Percentiles rank a stretch among this genome's conserved stretches.
These are phyloP conservation scores for Somion occarium DNA, from an alignment of 1,284 basidiomycete genomes.

Conservation along the genomic window DNA sequence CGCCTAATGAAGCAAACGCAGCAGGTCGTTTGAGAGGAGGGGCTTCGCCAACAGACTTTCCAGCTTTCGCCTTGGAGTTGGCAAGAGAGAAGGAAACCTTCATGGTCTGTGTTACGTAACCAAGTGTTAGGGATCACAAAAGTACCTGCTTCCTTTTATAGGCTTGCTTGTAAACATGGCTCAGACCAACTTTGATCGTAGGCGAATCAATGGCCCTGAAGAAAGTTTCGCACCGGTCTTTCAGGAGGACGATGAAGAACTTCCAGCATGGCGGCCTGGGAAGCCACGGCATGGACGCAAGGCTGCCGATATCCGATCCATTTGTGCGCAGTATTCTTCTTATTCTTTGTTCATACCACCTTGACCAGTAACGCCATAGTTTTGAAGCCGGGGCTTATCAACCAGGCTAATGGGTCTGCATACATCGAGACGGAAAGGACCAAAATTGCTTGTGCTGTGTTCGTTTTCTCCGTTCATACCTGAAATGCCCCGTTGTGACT, in stretches of 20 bases:
- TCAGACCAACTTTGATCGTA: slow-evolving; percentile 65
- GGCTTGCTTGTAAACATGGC: slow-evolving; percentile 18
- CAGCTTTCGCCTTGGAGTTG: slow-evolving; percentile 46
- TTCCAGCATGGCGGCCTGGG: slow-evolving; percentile 21
- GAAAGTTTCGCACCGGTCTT: slow-evolving; percentile 67
- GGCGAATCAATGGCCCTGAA: slow-evolving; percentile 87
- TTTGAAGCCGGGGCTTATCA: slow-evolving; percentile 84
- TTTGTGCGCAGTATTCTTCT: slow-evolving; percentile 58
- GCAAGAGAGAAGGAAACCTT: slow-evolving; percentile 77
- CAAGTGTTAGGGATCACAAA: not conserved
- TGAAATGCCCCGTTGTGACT: not conserved
- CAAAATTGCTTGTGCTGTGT: slow-evolving; percentile 96
- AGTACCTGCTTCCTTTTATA: not conserved
- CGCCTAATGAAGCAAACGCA: slow-evolving; percentile 56
- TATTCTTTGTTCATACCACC: slow-evolving; percentile 12
- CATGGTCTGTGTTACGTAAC: slow-evolving; percentile 37
- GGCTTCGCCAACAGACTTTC: slow-evolving; percentile 40
- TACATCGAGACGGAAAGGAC: slow-evolving; percentile 89
- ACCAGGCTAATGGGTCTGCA: slow-evolving; percentile 91
- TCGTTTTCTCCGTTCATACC: slow-evolving; percentile 23
- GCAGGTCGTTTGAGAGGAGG: slow-evolving; percentile 58
- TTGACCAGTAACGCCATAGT: slow-evolving; percentile 47
- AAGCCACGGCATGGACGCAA: slow-evolving; percentile 46
- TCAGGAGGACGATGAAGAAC: slow-evolving; percentile 36
- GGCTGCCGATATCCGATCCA: slow-evolving; percentile 68